Evolutionary conservation across 352 stramenopile genomes (phyloP), one percentile per base, ranked within the genome.

Genomic region (Globisporangium spinosum): DNA sequence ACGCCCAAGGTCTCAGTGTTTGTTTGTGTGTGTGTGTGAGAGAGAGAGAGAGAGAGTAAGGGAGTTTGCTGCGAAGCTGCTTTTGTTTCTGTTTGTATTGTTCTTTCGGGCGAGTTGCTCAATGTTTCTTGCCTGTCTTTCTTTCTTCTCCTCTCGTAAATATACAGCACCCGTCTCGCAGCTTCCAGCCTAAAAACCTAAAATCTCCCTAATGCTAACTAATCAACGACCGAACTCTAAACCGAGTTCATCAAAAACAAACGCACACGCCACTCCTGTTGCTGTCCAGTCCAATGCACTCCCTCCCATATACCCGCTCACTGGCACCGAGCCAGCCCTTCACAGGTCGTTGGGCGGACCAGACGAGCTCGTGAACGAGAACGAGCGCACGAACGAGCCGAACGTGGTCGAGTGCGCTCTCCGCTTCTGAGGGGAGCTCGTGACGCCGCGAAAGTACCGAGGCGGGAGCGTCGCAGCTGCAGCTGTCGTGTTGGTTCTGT

Each of bases 371-470:
- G 67, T 72, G 76, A 94, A 94, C 38, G 86, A 93, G 58, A 94
- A 82, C 5, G 86, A 91, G 65, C 87, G 77, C 60, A 83, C 78
- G 58, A 92, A 90, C 53, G 83, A 77, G 58, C 85, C 78, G 66
- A 95, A 92, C 1, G 85, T 95, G 22, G 82, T 89, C 56, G 85
- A 91, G 71, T 94, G 84, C 57, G 87, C 83, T 49, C 85, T 83
- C 25, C 85, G 83, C 68, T 94, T 95, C 64, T 89, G 70, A 15
- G 82, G 82, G 0, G 82, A 85, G 49, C 76, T 76, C 3, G 78
- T 71, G 25, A 60, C 54, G 58, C 70, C 77, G 45, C 82, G 74
- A 23, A 92, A 78, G 74, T 94, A 94, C 8, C 77, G 84, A 17
- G 87, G 84, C n/a, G 87, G 84, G 22, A 93, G 69, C 15, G 65